phyloP scores from a whole-genome alignment of 371 early-diverging fungal genomes.

The Haplosporangium sp. region DNA sequence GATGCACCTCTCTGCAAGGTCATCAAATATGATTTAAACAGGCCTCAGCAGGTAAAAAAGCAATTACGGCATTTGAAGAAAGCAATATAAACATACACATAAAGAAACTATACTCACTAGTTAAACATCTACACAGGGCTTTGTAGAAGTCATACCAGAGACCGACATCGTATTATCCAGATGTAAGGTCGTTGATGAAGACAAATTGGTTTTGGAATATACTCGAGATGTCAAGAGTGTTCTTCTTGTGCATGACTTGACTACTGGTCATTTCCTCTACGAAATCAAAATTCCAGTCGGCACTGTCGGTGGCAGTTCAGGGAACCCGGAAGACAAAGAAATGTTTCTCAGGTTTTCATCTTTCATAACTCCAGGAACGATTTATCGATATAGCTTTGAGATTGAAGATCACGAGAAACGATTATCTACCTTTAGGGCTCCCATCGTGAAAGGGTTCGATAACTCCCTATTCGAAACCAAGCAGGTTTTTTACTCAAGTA shows the following conservation, averaged over 20 bases:
- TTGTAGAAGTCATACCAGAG: constrained; percentile 69
- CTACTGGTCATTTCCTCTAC: constrained; percentile 39
- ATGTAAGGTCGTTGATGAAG: constrained; percentile 57
- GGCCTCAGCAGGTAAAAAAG: constrained; percentile 57
- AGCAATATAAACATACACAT: not conserved
- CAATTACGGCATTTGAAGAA: not conserved
- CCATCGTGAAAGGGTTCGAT: constrained; percentile 62
- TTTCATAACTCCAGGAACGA: constrained; percentile 68
- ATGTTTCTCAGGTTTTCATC: constrained; percentile 63
- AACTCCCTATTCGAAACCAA: constrained; percentile 59
- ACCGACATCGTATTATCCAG: constrained; percentile 61
- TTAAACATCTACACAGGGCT: constrained; percentile 48
- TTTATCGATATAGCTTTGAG: constrained; percentile 58
- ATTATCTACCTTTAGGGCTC: constrained; percentile 55
- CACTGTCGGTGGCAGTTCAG: constrained; percentile 21
- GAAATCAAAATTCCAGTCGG: constrained; percentile 54
- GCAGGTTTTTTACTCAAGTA: constrained; percentile 70
- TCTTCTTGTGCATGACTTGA: constrained; percentile 37
- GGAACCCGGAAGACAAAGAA: constrained; percentile 44
- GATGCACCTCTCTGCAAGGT: constrained; percentile 70
- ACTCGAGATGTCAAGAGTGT: constrained; percentile 69
- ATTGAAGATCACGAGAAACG: constrained; percentile 21
- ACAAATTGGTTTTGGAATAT: constrained; percentile 68
- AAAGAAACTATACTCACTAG: not conserved
- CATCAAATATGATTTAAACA: constrained; percentile 67